A percentile compares a stretch with the other conserved stretches of the same genome.
Evolutionary conservation across 192 early-diverging fungal species (phyloP).

Genomic region (Paraglomus occultum): DNA sequence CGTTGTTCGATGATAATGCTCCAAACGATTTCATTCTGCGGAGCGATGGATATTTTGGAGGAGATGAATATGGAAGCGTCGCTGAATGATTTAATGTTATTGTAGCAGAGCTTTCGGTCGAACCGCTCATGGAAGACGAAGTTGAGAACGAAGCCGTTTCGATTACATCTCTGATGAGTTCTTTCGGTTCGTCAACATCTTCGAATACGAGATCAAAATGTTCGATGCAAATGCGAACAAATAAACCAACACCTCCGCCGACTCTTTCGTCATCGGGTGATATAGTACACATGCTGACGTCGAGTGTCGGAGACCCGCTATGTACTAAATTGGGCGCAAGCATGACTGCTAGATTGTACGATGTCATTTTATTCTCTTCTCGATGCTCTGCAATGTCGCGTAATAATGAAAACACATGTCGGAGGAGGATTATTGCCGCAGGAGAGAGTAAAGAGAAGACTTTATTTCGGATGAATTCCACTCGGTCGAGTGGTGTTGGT

Average conservation of each 20-base stretch:
- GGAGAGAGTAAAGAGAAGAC: slow-evolving; percentile 43
- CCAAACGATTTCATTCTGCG: slow-evolving; percentile 1
- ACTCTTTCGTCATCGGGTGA: neutral
- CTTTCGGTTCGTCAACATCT: slow-evolving; percentile 19
- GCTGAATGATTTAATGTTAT: neutral
- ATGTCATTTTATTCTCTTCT: slow-evolving; percentile 78
- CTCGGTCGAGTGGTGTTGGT: slow-evolving; percentile 38
- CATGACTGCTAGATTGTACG: slow-evolving; percentile 77
- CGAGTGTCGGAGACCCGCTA: slow-evolving; percentile 21
- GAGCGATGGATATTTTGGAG: slow-evolving; percentile 18
- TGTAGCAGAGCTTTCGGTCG: neutral
- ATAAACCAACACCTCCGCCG: slow-evolving; percentile 25
- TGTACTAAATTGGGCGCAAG: slow-evolving; percentile 86
- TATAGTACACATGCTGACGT: slow-evolving; percentile 19
- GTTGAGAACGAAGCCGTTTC: neutral
- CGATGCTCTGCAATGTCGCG: slow-evolving; percentile 65
- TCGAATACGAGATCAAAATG: slow-evolving; percentile 29
- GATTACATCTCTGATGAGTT: slow-evolving; percentile 16
- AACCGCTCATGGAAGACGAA: slow-evolving; percentile 9
- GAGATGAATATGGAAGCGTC: neutral
- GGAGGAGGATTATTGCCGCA: slow-evolving; percentile 52
- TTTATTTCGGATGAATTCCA: slow-evolving; percentile 39
- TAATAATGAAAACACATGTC: slow-evolving; percentile 70
- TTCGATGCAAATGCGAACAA: slow-evolving; percentile 22
- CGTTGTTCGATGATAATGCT: neutral